A percentile compares a stretch with the other conserved stretches of the same genome.
These are phyloP conservation scores for Pythium brassicae DNA, from an alignment of 352 stramenopile species.

Conservation along the genomic window DNA sequence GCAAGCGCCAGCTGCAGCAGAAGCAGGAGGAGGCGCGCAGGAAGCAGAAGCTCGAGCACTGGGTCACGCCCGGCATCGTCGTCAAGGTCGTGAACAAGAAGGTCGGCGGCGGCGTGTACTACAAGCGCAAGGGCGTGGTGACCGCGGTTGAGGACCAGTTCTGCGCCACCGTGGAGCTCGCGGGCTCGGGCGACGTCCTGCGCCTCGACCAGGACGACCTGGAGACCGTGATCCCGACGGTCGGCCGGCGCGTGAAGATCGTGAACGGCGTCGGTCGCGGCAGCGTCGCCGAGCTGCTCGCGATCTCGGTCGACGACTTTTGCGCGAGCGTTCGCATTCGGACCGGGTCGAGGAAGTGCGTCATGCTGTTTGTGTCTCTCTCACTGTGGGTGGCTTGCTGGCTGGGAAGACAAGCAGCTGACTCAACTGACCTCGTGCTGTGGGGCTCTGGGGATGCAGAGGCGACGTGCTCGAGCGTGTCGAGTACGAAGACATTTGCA, in stretches of 20 bases:
- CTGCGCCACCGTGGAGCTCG: conserved; percentile 72
- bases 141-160: conserved; percentile 78
- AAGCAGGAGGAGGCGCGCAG: conserved; percentile 32
- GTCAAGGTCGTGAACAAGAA: conserved; percentile 95
- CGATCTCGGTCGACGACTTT: conserved; percentile 68
- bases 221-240: conserved; percentile 86
- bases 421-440: not conserved
- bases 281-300: conserved; percentile 53
- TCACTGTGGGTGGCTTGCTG: not conserved
- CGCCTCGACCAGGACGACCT: conserved; percentile 86
- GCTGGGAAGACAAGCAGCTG: not conserved
- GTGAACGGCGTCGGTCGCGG: conserved; percentile 70
- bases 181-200: conserved; percentile 80
- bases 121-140: conserved; percentile 86
- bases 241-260: conserved; percentile 63
- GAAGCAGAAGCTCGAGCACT: conserved; percentile 81
- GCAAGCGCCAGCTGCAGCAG: conserved; percentile 31
- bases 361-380: not conserved
- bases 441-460: conserved; percentile 19
- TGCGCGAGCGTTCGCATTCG: conserved; percentile 62
- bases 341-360: conserved; percentile 48
- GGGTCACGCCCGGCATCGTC: conserved; percentile 88
- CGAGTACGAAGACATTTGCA: conserved; percentile 85
- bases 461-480: conserved; percentile 63
- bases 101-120: conserved; percentile 81